Percentiles rank a stretch among this genome's conserved stretches.
phyloP scores from a whole-genome alignment of 768 basidiomycete species.

The Candolleomyces efflorescens region DNA sequence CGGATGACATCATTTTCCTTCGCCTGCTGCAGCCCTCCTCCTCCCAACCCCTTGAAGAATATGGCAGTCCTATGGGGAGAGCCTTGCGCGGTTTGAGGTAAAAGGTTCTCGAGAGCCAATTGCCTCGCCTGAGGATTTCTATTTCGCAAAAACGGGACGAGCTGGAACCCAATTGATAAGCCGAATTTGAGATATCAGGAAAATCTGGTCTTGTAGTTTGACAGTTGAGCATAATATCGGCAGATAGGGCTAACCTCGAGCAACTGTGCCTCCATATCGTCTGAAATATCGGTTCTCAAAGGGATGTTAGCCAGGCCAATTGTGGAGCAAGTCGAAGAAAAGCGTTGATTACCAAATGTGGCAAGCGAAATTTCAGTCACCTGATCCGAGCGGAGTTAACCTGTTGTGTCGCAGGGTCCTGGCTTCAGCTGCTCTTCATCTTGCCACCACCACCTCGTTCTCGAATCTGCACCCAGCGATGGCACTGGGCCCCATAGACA shows the following conservation, averaged over 20 bases:
- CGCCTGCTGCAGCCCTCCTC: conserved; percentile 51
- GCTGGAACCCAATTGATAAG: conserved; percentile 36
- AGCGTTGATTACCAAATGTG: too few relatives aligned
- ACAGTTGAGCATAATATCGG: neutral
- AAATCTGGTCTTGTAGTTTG: neutral
- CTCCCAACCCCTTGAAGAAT: conserved; percentile 62
- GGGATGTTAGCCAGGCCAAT: too few relatives aligned
- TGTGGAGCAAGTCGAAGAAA: neutral
- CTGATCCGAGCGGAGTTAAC: too few relatives aligned
- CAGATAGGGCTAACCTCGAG: conserved; percentile 38
- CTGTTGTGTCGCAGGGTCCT: too few relatives aligned
- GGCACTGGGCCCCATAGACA: conserved; percentile 30
- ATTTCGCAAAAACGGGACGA: conserved; percentile 82
- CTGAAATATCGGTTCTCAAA: neutral
- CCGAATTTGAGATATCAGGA: neutral
- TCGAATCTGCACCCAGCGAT: neutral
- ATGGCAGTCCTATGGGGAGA: conserved; percentile 62
- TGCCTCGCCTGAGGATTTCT: conserved; percentile 84
- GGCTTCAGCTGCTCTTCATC: neutral
- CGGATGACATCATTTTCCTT: conserved; percentile 68
- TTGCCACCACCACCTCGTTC: neutral
- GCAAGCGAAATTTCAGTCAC: neutral
- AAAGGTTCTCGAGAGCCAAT: conserved; percentile 78
- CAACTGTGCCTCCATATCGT: conserved; percentile 41
- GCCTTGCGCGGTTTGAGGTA: conserved; percentile 72